Evolutionary conservation across 495 filamentous ascomycete species (phyloP).

Genomic region (Parathielavia hyrcaniae): DNA sequence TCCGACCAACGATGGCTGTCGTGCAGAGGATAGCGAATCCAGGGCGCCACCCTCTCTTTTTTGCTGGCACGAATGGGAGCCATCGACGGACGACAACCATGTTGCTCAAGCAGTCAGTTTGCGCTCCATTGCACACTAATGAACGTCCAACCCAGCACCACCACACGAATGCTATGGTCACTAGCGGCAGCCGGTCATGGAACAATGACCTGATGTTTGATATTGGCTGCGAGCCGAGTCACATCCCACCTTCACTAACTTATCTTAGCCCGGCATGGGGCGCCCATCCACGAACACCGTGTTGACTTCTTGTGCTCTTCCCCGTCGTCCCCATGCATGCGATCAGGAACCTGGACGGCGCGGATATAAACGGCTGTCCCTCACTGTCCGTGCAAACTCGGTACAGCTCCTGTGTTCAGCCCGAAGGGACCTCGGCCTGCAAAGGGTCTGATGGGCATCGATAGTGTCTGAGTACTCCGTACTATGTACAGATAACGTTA

Average conservation of each 20-base stretch:
- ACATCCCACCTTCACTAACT: background rate
- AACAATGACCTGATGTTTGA: conserved; percentile 6
- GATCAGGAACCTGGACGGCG: conserved; percentile 12
- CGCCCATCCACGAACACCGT: too few species aligned
- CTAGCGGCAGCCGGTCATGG: conserved; percentile 1
- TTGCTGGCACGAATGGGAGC: conserved; percentile 15
- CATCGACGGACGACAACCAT: conserved; percentile 11
- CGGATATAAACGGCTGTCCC: conserved; percentile 1
- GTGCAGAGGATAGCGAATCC: background rate
- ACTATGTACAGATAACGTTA: too few species aligned
- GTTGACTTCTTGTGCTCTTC: too few species aligned
- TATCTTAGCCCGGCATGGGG: background rate
- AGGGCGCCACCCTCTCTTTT: background rate
- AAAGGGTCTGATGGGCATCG: background rate
- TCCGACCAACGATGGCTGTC: background rate
- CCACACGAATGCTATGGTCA: conserved; percentile 1
- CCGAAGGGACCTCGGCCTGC: background rate
- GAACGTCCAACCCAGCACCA: background rate
- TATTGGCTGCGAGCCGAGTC: conserved; percentile 10
- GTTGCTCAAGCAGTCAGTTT: conserved; percentile 9
- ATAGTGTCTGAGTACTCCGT: too few species aligned
- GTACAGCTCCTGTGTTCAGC: too few species aligned
- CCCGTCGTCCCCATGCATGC: background rate
- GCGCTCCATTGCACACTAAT: background rate
- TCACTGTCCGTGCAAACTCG: too few species aligned